These are phyloP conservation scores for Colletotrichum sojae DNA, from an alignment of 2,329 filamentous ascomycete genomes.

Conservation along the genomic window DNA sequence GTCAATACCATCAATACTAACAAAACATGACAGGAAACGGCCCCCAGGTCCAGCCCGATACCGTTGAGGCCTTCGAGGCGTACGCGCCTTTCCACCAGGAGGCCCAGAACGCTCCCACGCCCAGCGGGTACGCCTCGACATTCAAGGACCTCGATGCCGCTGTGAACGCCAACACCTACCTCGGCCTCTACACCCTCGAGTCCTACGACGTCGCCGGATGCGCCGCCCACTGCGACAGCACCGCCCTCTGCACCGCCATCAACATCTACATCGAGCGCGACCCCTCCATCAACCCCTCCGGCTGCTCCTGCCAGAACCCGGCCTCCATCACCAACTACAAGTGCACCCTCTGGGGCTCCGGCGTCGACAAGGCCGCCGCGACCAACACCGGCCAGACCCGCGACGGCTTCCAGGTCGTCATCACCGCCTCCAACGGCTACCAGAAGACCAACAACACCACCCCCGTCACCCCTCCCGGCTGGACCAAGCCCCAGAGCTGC, in stretches of 20 bases:
- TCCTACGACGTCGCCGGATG: slow-evolving; percentile 32
- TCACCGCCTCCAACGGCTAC: slow-evolving; percentile 42
- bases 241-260: slow-evolving; percentile 33
- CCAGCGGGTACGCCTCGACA: slow-evolving; percentile 20
- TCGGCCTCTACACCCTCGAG: slow-evolving; percentile 32
- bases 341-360: slow-evolving; percentile 38
- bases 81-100: slow-evolving; percentile 12
- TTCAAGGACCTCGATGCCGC: slow-evolving; percentile 33
- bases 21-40: not conserved
- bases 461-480: slow-evolving; percentile 27
- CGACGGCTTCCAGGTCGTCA: slow-evolving; percentile 38
- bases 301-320: slow-evolving; percentile 35
- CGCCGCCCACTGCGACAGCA: slow-evolving; percentile 26
- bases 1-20: not conserved
- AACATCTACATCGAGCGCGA: slow-evolving; percentile 40
- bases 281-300: slow-evolving; percentile 34
- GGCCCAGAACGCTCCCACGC: not conserved
- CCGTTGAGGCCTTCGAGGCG: slow-evolving; percentile 9
- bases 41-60: slow-evolving; percentile 20
- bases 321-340: slow-evolving; percentile 36
- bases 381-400: slow-evolving; percentile 37
- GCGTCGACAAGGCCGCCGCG: slow-evolving; percentile 35
- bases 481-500: slow-evolving; percentile 37
- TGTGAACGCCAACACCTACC: slow-evolving; percentile 36
- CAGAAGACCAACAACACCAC: slow-evolving; percentile 38